Base-by-base conservation (phyloP, 371 early-diverging fungal genomes). In the Mucor racemosus region DNA sequence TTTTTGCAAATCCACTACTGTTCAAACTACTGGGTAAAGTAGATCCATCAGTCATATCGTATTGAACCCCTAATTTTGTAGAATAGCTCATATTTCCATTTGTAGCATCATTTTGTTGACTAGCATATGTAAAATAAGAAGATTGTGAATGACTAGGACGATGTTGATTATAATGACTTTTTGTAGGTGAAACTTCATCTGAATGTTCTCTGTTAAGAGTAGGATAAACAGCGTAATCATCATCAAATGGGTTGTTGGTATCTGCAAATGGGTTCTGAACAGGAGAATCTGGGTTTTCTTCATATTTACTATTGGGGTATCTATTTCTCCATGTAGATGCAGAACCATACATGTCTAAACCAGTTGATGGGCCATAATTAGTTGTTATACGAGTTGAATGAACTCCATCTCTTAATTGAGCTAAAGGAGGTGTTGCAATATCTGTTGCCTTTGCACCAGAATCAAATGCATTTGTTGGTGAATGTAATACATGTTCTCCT, bases 191-290 rank as follows among this genome's bases (percentile, higher is more conserved):
- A n/a, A 8, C 33, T 21, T 38, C 46, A 10, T 68, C 65, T 35
- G 31, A 21, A 8, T 35, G 44, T 39, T 36, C 55, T 15, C 26
- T 65, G 35, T 26, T 44, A 14, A 50, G 3, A 26, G 48, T 10
- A 21, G 33, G 31, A 14, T 55, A 39, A 19, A 67, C 64, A 4
- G 62, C 69, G 60, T 72, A 64, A 0, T 62, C 64, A 44, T 79
- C 80, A 38, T 82, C 76, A 63, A 82, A 82, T 7, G 82, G 82
- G 39, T 82, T 72, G 1, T 71, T 72, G 34, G n/a, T 21, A 15
- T 67, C 68, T 34, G 67, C 44, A 62, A 70, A 72, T 26, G 77
- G 74, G 19, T 60, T 66, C 44, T 40, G 15, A 21, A 31, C 48
- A 13, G 41, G 38, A 9, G 60, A 57, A 31, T 55, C 38, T 7